phyloP scores from a whole-genome alignment of 768 basidiomycete species.

The Serendipita sp. region DNA sequence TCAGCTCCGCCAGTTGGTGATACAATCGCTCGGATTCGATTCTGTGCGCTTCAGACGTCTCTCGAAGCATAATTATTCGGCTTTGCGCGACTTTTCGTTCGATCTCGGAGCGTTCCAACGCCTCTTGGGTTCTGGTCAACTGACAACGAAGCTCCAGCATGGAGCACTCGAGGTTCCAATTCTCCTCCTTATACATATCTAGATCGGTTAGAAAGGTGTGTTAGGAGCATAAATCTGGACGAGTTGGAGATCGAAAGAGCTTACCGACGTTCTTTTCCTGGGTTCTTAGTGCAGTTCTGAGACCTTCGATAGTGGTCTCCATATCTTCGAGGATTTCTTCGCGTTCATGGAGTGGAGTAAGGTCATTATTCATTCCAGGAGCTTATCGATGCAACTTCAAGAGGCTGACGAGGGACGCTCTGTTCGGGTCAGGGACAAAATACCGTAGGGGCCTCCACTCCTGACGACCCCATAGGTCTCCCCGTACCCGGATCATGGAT shows the following conservation, averaged over 20 bases:
- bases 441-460: too few relatives aligned
- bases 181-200: constrained; percentile 97
- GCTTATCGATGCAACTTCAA: too few relatives aligned
- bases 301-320: constrained; percentile 61
- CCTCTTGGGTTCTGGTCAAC: constrained; percentile 46
- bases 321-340: constrained; percentile 85
- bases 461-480: too few relatives aligned
- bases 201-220: neutral
- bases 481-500: too few relatives aligned
- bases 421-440: too few relatives aligned
- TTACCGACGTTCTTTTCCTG: constrained; percentile 70
- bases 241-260: constrained; percentile 19
- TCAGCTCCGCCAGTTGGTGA: constrained; percentile 50
- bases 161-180: constrained; percentile 94
- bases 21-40: constrained; percentile 66
- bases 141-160: constrained; percentile 73
- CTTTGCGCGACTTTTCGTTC: constrained; percentile 74
- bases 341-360: too few relatives aligned
- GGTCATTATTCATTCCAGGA: too few relatives aligned
- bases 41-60: constrained; percentile 70
- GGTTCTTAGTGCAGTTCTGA: constrained; percentile 52
- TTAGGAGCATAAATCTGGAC: constrained; percentile 1
- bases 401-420: too few relatives aligned
- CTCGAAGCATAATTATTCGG: constrained; percentile 53
- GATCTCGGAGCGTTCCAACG: constrained; percentile 53